These are phyloP conservation scores for Malassezia brasiliensis DNA, from an alignment of 1,284 basidiomycete genomes.

Conservation along the genomic window DNA sequence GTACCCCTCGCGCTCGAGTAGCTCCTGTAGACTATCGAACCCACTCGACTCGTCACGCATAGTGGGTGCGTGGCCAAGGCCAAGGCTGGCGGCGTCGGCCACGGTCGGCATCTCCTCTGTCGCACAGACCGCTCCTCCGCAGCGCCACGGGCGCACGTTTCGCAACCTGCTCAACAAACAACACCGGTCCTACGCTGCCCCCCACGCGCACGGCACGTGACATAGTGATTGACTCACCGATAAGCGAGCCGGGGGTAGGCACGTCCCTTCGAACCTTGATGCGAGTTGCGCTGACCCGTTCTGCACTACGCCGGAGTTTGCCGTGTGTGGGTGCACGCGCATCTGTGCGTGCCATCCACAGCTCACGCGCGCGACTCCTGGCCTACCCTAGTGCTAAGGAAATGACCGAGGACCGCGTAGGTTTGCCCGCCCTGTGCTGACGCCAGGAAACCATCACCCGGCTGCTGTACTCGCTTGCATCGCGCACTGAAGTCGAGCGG, in stretches of 20 bases:
- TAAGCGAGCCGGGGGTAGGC: not conserved
- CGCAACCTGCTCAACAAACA: slow-evolving; percentile 1
- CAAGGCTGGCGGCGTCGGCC: not conserved
- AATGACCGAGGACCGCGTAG: slow-evolving; percentile 11
- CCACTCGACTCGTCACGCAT: not conserved
- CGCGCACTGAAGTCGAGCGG: slow-evolving; percentile 47
- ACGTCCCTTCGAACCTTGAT: slow-evolving; percentile 2
- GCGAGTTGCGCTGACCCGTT: slow-evolving; percentile 1
- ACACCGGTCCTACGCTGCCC: not conserved
- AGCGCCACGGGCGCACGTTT: not conserved
- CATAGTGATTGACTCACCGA: not conserved
- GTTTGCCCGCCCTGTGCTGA: not conserved
- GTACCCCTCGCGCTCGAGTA: slow-evolving; percentile 41
- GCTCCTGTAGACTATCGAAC: slow-evolving; percentile 41
- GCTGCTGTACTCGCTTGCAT: slow-evolving; percentile 47
- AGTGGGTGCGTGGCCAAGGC: not conserved
- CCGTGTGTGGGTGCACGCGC: not conserved
- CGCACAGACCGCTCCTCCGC: not conserved
- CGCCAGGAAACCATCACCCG: slow-evolving; percentile 43
- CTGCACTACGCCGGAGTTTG: not conserved
- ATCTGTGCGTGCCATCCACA: slow-evolving; percentile 2
- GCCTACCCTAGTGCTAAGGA: not conserved
- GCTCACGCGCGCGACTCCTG: not conserved
- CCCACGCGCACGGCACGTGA: slow-evolving; percentile 9
- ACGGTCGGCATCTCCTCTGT: not conserved